Conservation (phyloP, 2,329 filamentous ascomycete genomes). For the Cladosporium sp. region DNA sequence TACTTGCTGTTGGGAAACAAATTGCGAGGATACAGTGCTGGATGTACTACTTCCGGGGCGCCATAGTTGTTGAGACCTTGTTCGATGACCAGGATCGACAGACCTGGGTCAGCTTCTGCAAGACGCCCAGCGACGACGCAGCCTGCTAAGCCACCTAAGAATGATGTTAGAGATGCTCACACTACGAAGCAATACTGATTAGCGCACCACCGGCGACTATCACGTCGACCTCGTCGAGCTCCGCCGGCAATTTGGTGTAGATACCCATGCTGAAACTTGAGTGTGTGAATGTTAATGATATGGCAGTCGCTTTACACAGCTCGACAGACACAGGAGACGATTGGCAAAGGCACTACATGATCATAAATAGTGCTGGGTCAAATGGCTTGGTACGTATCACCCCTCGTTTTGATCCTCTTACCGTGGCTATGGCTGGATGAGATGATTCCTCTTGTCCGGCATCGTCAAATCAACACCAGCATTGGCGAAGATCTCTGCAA, state of each 20-base stretch:
- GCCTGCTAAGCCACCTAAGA: slow-evolving; percentile 49
- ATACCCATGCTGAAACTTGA: slow-evolving; percentile 18
- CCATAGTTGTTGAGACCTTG: slow-evolving; percentile 55
- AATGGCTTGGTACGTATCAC: neutral
- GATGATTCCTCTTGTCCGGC: slow-evolving; percentile 1
- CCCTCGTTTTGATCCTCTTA: neutral
- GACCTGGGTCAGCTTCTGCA: slow-evolving; percentile 50
- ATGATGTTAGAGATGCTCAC: neutral
- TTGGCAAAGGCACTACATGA: neutral
- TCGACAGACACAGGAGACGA: neutral
- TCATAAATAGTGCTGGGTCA: neutral
- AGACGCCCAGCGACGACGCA: slow-evolving; percentile 54
- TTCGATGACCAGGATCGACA: slow-evolving; percentile 57
- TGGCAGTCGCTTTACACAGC: neutral
- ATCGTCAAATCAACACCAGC: neutral
- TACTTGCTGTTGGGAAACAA: slow-evolving; percentile 52
- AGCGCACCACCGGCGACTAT: slow-evolving; percentile 51
- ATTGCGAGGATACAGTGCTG: slow-evolving; percentile 52
- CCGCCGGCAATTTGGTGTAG: slow-evolving; percentile 40
- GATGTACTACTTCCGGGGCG: slow-evolving; percentile 52
- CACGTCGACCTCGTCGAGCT: slow-evolving; percentile 50
- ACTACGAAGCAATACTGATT: neutral
- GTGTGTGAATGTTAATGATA: neutral
- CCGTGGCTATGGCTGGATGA: neutral
- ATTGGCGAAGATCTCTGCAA: neutral